phyloP scores from a whole-genome alignment of 306 rosid genomes.

The Acacia confusa region DNA sequence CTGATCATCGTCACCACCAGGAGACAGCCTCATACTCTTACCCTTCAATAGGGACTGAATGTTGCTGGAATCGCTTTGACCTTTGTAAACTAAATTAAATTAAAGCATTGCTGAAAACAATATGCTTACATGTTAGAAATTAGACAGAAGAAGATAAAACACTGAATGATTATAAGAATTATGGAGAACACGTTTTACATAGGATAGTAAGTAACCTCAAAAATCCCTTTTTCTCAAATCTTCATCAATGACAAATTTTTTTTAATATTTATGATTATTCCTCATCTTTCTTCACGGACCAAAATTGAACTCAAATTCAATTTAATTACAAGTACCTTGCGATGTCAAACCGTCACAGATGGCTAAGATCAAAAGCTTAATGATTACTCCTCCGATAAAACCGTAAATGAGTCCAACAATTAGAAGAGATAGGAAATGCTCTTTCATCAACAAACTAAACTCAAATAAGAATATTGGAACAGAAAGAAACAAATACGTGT shows the following conservation, averaged over 20 bases:
- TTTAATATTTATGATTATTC: neutral
- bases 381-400: neutral
- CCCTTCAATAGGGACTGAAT: too few relatives aligned
- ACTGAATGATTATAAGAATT: neutral
- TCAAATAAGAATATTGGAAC: too few relatives aligned
- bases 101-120: slow-evolving; percentile 62
- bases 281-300: neutral
- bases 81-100: slow-evolving; percentile 46
- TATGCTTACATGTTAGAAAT: slow-evolving; percentile 19
- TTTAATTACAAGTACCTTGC: neutral
- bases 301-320: neutral
- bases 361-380: neutral
- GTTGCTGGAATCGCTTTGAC: slow-evolving; percentile 32
- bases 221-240: neutral
- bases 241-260: too few relatives aligned
- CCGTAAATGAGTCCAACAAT: neutral
- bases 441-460: slow-evolving; percentile 2
- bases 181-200: neutral
- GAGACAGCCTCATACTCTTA: too few relatives aligned
- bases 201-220: neutral
- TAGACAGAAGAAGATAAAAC: neutral
- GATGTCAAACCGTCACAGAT: neutral
- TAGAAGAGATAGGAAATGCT: neutral
- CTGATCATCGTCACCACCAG: too few relatives aligned
- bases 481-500: too few relatives aligned